Evolutionary conservation across 768 basidiomycete species (phyloP).

Genomic region (Kwoniella dendrophila): DNA sequence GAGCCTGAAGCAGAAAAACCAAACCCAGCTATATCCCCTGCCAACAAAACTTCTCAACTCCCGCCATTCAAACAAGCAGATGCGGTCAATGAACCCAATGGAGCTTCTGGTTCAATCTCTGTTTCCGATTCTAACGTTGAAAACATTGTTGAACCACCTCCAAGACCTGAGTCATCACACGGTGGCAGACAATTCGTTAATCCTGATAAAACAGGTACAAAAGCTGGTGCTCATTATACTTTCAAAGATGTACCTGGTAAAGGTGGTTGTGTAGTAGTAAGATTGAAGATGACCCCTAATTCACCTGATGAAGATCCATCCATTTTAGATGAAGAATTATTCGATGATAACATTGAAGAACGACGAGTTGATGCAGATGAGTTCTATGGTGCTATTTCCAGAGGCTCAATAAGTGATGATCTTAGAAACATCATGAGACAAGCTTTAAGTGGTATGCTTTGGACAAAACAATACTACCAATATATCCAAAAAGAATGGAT

Average conservation of each 20-base stretch:
- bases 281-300: constrained; percentile 83
- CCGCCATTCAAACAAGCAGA: constrained; percentile 29
- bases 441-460: constrained; percentile 93
- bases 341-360: constrained; percentile 87
- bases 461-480: constrained; percentile 95
- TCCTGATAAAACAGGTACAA: constrained; percentile 83
- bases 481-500: constrained; percentile 97
- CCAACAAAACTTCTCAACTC: constrained; percentile 37
- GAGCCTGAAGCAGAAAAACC: constrained; percentile 30
- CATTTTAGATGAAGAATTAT: constrained; percentile 81
- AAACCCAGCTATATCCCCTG: constrained; percentile 31
- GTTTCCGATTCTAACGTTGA: constrained; percentile 52
- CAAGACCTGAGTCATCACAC: constrained; percentile 33
- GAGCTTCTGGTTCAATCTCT: constrained; percentile 52
- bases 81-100: constrained; percentile 22
- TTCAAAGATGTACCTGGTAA: constrained; percentile 83
- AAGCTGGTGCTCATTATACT: constrained; percentile 86
- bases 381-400: constrained; percentile 79
- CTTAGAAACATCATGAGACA: constrained; percentile 95
- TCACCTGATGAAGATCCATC: constrained; percentile 74
- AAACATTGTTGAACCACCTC: constrained; percentile 50
- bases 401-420: constrained; percentile 87
- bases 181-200: constrained; percentile 69
- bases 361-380: constrained; percentile 92
- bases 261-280: constrained; percentile 92